A percentile compares a stretch with the other conserved stretches of the same genome.
phyloP scores from a whole-genome alignment of 495 filamentous ascomycete genomes.

The Neurospora sp. region DNA sequence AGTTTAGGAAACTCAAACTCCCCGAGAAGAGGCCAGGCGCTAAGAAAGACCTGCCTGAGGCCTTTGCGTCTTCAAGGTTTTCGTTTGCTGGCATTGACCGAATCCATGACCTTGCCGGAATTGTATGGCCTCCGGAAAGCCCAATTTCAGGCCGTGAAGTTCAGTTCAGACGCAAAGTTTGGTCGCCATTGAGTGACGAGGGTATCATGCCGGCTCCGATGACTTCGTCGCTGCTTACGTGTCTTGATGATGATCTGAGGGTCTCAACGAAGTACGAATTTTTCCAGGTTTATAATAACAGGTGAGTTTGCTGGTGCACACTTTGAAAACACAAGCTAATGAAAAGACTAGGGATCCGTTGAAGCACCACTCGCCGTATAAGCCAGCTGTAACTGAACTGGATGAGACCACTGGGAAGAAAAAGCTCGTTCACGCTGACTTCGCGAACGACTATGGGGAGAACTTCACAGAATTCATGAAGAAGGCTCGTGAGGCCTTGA shows the following conservation, averaged over 20 bases:
- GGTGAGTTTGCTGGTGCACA: constrained; percentile 18
- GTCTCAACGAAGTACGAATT: constrained; percentile 38
- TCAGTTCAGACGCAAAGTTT: constrained; percentile 22
- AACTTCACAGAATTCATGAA: constrained; percentile 36
- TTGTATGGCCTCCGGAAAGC: constrained; percentile 28
- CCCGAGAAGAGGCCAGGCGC: not conserved
- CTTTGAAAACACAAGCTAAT: constrained; percentile 4
- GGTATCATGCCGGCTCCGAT: constrained; percentile 14
- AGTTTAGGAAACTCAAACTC: not conserved
- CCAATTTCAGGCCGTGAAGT: constrained; percentile 25
- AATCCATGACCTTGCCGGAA: constrained; percentile 21
- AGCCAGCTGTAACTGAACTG: not conserved
- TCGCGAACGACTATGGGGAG: constrained; percentile 47
- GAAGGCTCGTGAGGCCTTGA: constrained; percentile 29
- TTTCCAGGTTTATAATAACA: constrained; percentile 42
- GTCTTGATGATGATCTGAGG: constrained; percentile 14
- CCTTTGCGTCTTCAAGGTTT: not conserved
- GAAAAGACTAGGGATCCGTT: constrained; percentile 28
- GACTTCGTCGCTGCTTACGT: constrained; percentile 21
- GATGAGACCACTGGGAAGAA: constrained; percentile 24
- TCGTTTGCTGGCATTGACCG: not conserved
- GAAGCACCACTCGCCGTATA: constrained; percentile 42
- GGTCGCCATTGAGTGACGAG: constrained; percentile 16
- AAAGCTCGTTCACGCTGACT: constrained; percentile 18
- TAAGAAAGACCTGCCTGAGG: not conserved